These are phyloP conservation scores for Kodamaea sagamina DNA, from an alignment of 805 yeast species.

Conservation along the genomic window DNA sequence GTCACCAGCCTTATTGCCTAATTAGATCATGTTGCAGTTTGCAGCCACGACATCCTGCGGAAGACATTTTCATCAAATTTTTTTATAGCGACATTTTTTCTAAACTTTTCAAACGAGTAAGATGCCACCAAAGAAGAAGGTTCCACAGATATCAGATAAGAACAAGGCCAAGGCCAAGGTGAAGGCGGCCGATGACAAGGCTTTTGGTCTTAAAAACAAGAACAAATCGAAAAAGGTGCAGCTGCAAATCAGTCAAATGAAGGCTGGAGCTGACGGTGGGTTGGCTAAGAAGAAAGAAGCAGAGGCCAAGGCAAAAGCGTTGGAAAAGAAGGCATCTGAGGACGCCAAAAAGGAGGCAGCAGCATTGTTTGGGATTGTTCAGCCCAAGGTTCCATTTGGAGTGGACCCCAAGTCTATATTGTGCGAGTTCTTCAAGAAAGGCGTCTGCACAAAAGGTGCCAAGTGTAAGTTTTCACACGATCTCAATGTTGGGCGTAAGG, in stretches of 20 bases:
- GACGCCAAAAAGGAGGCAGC: slow-evolving; percentile 87
- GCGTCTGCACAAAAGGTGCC: slow-evolving; percentile 82
- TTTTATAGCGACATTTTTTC: slow-evolving; percentile 5
- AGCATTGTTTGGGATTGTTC: slow-evolving; percentile 67
- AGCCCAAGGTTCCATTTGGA: slow-evolving; percentile 91
- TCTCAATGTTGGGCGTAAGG: slow-evolving; percentile 79
- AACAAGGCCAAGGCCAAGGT: slow-evolving; percentile 67
- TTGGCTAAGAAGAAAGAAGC: slow-evolving; percentile 72
- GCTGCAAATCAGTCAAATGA: slow-evolving; percentile 50
- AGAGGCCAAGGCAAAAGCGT: slow-evolving; percentile 62
- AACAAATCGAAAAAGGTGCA: slow-evolving; percentile 87
- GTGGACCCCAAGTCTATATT: slow-evolving; percentile 94
- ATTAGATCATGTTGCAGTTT: neutral
- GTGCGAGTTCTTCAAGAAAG: slow-evolving; percentile 84
- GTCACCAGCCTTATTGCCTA: neutral
- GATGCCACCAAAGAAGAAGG: slow-evolving; percentile 85
- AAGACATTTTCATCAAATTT: slow-evolving; percentile 2
- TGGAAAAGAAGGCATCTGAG: slow-evolving; percentile 89
- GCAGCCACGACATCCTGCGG: slow-evolving; percentile 6
- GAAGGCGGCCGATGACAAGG: slow-evolving; percentile 75
- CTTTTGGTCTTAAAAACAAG: slow-evolving; percentile 94
- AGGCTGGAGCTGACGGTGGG: slow-evolving; percentile 48
- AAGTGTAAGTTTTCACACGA: slow-evolving; percentile 95
- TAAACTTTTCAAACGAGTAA: slow-evolving; percentile 13
- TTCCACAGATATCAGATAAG: slow-evolving; percentile 52